phyloP scores from a whole-genome alignment of 768 basidiomycete genomes.

The Termitomyces sp. region DNA sequence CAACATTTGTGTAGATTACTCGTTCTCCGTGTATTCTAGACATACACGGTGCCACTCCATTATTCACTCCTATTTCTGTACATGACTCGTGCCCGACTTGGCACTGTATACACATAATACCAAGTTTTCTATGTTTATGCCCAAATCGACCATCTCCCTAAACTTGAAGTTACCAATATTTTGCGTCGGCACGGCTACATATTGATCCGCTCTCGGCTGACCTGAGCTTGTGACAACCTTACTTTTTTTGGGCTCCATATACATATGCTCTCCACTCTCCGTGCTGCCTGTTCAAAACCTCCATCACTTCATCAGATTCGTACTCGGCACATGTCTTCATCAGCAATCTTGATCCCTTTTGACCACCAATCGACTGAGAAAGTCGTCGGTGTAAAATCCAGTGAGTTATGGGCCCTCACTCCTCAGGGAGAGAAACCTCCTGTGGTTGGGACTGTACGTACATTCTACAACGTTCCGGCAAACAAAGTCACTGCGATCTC shows the following conservation, averaged over 20 bases:
- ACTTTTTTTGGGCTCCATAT: neutral
- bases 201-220: slow-evolving; percentile 1
- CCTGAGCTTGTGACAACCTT: neutral
- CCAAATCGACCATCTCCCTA: too few relatives aligned
- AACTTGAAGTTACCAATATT: neutral
- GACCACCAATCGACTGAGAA: slow-evolving; percentile 35
- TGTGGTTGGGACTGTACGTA: slow-evolving; percentile 56
- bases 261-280: slow-evolving; percentile 13
- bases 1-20: slow-evolving; percentile 1
- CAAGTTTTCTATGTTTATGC: neutral
- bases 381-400: slow-evolving; percentile 35
- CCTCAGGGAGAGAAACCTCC: slow-evolving; percentile 47
- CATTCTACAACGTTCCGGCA: slow-evolving; percentile 54
- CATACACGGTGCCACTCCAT: neutral
- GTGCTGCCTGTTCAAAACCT: slow-evolving; percentile 12
- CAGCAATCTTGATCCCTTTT: slow-evolving; percentile 53
- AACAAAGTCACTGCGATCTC: slow-evolving; percentile 47
- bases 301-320: slow-evolving; percentile 15
- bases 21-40: neutral
- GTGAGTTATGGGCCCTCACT: slow-evolving; percentile 45
- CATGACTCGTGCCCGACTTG: neutral
- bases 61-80: neutral
- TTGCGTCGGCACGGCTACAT: neutral
- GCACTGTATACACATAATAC: slow-evolving; percentile 2
- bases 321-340: slow-evolving; percentile 41